Percentiles rank a stretch among this genome's conserved stretches.
Evolutionary conservation across 768 basidiomycete species (phyloP).

Genomic region (Kondoa malvinella): DNA sequence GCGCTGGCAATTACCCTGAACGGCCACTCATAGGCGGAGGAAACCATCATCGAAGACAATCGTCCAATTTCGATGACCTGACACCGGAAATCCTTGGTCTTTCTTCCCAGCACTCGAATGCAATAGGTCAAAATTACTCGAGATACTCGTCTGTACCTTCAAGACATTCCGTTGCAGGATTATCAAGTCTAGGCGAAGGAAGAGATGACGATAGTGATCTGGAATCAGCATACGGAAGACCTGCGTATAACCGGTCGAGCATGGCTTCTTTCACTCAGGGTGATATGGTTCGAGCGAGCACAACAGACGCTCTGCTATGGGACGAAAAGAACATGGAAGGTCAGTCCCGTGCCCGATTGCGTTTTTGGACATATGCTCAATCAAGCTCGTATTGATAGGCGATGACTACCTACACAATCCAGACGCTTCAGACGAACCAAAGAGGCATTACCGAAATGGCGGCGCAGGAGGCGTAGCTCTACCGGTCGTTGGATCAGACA

Average conservation of each 20-base stretch:
- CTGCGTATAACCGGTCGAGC: not conserved
- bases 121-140: not conserved
- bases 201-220: not conserved
- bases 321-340: slow-evolving; percentile 24
- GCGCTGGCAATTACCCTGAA: not conserved
- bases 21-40: not conserved
- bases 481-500: not conserved
- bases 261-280: slow-evolving; percentile 9
- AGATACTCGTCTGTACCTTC: not conserved
- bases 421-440: slow-evolving; percentile 12
- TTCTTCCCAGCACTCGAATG: not conserved
- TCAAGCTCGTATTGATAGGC: not conserved
- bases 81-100: slow-evolving; percentile 2
- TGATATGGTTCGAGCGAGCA: slow-evolving; percentile 1
- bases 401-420: slow-evolving; percentile 27
- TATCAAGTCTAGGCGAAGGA: not conserved
- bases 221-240: not conserved
- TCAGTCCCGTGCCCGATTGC: not conserved
- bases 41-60: not conserved
- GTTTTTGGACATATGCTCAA: not conserved
- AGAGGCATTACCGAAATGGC: not conserved
- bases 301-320: slow-evolving; percentile 21
- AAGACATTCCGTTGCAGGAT: not conserved
- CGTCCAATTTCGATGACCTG: slow-evolving; percentile 3
- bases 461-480: not conserved